These are phyloP conservation scores for Neofusicoccum laricinum DNA, from an alignment of 2,329 filamentous ascomycete species.

Conservation along the genomic window DNA sequence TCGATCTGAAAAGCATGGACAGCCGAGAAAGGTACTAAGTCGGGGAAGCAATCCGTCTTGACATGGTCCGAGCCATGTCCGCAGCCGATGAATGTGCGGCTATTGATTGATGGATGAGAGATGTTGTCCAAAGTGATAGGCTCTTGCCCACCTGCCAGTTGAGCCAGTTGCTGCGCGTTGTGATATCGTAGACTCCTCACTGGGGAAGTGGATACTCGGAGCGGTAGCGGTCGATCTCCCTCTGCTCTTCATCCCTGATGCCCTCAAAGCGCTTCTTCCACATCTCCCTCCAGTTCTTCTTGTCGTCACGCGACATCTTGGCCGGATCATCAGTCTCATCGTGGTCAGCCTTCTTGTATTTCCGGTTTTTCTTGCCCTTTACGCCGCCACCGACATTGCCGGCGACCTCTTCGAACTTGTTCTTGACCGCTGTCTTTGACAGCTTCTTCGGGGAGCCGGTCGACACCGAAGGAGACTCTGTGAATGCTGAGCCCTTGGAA, in stretches of 20 bases:
- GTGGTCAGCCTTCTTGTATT: conserved; percentile 35
- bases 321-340: conserved; percentile 24
- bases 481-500: conserved; percentile 9
- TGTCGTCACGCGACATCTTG: conserved; percentile 36
- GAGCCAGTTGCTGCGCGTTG: neutral
- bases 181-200: neutral
- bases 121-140: conserved; percentile 6
- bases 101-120: neutral
- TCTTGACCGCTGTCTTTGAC: conserved; percentile 44
- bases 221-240: conserved; percentile 11
- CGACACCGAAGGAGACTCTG: conserved; percentile 27
- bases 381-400: conserved; percentile 36
- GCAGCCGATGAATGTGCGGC: conserved; percentile 7
- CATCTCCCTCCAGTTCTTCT: conserved; percentile 30
- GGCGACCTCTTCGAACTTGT: conserved; percentile 46
- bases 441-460: conserved; percentile 34
- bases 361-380: conserved; percentile 18
- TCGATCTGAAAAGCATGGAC: neutral
- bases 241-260: conserved; percentile 31
- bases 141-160: neutral
- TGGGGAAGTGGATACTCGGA: neutral
- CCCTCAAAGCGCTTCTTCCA: conserved; percentile 36
- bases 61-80: neutral
- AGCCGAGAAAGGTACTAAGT: neutral
- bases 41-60: neutral